phyloP scores from a whole-genome alignment of 371 early-diverging fungal species.

The Mucor plumbeus region DNA sequence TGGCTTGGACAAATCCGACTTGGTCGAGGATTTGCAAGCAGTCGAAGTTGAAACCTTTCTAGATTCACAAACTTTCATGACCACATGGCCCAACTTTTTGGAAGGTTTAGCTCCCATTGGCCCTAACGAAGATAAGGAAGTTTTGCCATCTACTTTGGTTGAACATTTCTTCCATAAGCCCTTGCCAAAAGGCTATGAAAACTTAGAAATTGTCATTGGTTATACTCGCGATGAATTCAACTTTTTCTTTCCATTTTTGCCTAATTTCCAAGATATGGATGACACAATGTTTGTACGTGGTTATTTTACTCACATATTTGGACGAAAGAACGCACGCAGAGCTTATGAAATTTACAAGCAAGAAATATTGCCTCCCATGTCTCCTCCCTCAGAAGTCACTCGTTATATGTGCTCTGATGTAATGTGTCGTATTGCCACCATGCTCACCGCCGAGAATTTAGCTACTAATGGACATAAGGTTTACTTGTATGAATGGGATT shows the following conservation, averaged over 20 bases:
- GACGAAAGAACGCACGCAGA: conserved; percentile 26
- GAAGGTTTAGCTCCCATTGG: conserved; percentile 45
- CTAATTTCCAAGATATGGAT: conserved; percentile 43
- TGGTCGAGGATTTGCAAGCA: conserved; percentile 26
- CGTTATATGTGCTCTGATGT: conserved; percentile 50
- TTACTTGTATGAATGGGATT: conserved; percentile 44
- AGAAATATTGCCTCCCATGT: conserved; percentile 34
- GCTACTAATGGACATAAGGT: conserved; percentile 31
- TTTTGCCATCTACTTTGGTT: conserved; percentile 24
- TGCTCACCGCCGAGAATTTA: conserved; percentile 36
- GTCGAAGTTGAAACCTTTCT: conserved; percentile 33
- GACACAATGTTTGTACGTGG: conserved; percentile 40
- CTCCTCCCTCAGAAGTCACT: conserved; percentile 41
- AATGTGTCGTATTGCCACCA: conserved; percentile 38
- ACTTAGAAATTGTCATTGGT: conserved; percentile 38
- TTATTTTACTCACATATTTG: conserved; percentile 47
- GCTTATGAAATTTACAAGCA: conserved; percentile 43
- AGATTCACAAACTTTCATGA: conserved; percentile 42
- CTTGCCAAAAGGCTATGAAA: conserved; percentile 25
- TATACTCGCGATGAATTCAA: conserved; percentile 49
- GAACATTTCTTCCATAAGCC: conserved; percentile 32
- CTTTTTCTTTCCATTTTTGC: conserved; percentile 43
- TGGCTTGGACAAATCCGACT: conserved; percentile 17
- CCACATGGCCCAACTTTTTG: conserved; percentile 47
- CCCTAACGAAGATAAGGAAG: conserved; percentile 25